Percentiles rank a stretch among this genome's conserved stretches.
Conservation (phyloP, 116 monocot species). For the Iris pallida region DNA sequence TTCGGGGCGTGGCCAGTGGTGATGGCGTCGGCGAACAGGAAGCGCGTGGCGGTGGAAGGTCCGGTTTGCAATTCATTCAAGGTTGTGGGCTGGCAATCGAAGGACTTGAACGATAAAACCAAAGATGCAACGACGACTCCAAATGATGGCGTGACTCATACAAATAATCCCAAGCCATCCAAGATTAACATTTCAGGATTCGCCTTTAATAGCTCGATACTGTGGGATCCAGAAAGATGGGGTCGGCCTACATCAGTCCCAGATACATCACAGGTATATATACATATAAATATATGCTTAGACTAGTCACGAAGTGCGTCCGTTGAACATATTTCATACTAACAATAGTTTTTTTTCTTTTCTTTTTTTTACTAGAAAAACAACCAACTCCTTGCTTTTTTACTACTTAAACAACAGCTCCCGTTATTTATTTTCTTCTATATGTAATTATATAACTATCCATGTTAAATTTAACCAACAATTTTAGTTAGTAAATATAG, state of each 20-base stretch:
- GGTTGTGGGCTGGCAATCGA: slow-evolving; percentile 51
- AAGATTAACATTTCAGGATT: slow-evolving; percentile 55
- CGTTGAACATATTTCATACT: too few relatives aligned
- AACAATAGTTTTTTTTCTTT: too few relatives aligned
- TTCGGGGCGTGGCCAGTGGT: slow-evolving; percentile 84
- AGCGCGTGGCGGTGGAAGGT: slow-evolving; percentile 64
- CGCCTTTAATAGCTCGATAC: slow-evolving; percentile 76
- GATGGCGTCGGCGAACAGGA: slow-evolving; percentile 46
- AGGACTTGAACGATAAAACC: slow-evolving; percentile 16
- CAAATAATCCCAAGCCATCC: not conserved
- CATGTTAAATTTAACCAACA: too few relatives aligned
- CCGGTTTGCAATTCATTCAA: slow-evolving; percentile 57
- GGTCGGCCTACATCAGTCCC: slow-evolving; percentile 56
- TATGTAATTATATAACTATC: too few relatives aligned
- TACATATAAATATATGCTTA: too few relatives aligned
- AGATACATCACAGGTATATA: slow-evolving; percentile 66
- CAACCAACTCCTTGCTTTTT: too few relatives aligned
- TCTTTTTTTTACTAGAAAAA: too few relatives aligned
- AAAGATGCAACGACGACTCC: not conserved
- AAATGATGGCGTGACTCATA: not conserved
- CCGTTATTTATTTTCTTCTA: too few relatives aligned
- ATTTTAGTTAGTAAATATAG: too few relatives aligned
- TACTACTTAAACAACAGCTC: too few relatives aligned
- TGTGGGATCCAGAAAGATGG: slow-evolving; percentile 90
- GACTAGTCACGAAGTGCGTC: too few relatives aligned